A percentile compares a stretch with the other conserved stretches of the same genome.
Evolutionary conservation across 768 basidiomycete species (phyloP).

Genomic region (Lactifluus hygrophoroides): DNA sequence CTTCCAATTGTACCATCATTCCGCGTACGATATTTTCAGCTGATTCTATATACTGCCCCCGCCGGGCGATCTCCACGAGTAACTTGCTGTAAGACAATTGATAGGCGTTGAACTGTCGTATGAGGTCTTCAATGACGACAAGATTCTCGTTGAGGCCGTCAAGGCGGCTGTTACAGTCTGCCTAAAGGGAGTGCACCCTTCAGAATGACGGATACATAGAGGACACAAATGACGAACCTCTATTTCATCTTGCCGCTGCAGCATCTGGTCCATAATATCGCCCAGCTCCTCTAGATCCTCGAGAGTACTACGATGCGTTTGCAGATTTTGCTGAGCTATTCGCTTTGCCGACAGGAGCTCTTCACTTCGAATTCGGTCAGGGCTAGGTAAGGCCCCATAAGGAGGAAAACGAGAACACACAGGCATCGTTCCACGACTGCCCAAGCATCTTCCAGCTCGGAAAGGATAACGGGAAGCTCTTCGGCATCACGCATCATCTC

Average conservation of each 20-base stretch:
- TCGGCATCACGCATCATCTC: slow-evolving; percentile 79
- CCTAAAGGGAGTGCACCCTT: slow-evolving; percentile 27
- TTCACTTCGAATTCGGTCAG: slow-evolving; percentile 33
- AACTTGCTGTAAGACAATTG: slow-evolving; percentile 67
- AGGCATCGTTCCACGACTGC: slow-evolving; percentile 44
- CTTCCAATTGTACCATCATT: slow-evolving; percentile 56
- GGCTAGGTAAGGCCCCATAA: neutral
- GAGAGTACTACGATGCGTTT: slow-evolving; percentile 41
- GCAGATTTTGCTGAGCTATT: slow-evolving; percentile 38
- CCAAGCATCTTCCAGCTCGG: slow-evolving; percentile 56
- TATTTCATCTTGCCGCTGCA: slow-evolving; percentile 55
- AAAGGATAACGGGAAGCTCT: slow-evolving; percentile 66
- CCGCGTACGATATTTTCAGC: slow-evolving; percentile 55
- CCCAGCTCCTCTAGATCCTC: slow-evolving; percentile 69
- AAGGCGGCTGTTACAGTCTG: slow-evolving; percentile 45
- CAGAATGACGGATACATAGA: neutral
- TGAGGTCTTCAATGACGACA: slow-evolving; percentile 51
- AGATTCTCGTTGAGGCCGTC: slow-evolving; percentile 52
- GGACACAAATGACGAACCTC: slow-evolving; percentile 40
- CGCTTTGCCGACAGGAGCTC: slow-evolving; percentile 39
- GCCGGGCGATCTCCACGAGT: slow-evolving; percentile 61
- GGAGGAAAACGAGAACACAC: slow-evolving; percentile 35
- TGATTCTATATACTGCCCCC: slow-evolving; percentile 56
- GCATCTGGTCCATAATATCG: slow-evolving; percentile 72
- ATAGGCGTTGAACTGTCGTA: slow-evolving; percentile 59